phyloP scores from a whole-genome alignment of 2,329 filamentous ascomycete genomes.

The Tolypocladium endophyticum region DNA sequence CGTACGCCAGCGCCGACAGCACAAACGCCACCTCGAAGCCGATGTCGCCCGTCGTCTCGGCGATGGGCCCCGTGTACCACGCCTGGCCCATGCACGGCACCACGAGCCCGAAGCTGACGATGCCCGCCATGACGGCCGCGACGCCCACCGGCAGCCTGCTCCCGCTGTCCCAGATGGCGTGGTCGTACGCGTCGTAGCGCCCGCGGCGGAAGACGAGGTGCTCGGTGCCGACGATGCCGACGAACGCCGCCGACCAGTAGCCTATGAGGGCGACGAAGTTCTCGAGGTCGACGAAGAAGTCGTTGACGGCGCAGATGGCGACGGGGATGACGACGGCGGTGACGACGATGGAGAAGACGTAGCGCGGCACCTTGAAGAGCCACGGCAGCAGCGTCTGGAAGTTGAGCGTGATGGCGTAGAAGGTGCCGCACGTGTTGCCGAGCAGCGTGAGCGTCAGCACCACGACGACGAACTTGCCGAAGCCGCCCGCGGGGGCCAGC shows the following conservation, averaged over 20 bases:
- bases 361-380: conserved; percentile 44
- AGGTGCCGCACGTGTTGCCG: conserved; percentile 48
- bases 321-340: conserved; percentile 50
- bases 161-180: conserved; percentile 35
- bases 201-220: conserved; percentile 36
- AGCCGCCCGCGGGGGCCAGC: conserved; percentile 45
- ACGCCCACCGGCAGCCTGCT: conserved; percentile 32
- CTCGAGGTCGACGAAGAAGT: conserved; percentile 47
- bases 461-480: conserved; percentile 52
- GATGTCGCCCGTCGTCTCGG: conserved; percentile 49
- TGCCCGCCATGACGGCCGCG: conserved; percentile 34
- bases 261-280: conserved; percentile 48
- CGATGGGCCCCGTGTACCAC: conserved; percentile 53
- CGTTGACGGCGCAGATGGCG: conserved; percentile 40
- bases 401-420: conserved; percentile 54
- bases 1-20: conserved; percentile 34
- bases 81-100: conserved; percentile 50
- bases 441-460: conserved; percentile 46
- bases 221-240: conserved; percentile 37
- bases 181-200: conserved; percentile 33
- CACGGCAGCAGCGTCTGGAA: conserved; percentile 51
- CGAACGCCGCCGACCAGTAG: conserved; percentile 47
- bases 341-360: conserved; percentile 45
- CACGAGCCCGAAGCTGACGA: conserved; percentile 38
- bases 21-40: conserved; percentile 55